Conservation (phyloP, 345 rosid species). For the Iberis pinnata region DNA sequence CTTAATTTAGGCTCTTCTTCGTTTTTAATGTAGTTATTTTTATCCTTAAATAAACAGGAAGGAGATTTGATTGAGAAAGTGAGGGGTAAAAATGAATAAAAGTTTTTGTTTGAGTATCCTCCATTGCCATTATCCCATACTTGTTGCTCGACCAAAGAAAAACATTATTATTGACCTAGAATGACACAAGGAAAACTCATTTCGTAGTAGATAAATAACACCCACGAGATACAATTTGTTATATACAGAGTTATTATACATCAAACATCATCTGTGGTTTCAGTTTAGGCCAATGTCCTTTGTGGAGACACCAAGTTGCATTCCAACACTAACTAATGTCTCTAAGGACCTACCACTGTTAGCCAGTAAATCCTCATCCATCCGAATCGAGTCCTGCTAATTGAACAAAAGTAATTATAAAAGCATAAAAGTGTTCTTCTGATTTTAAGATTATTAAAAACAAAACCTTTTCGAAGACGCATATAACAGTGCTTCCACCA, state of each 20-base stretch:
- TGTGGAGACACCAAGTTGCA: slow-evolving; percentile 62
- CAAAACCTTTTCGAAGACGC: slow-evolving; percentile 79
- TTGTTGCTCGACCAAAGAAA: no score
- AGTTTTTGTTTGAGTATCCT: no score
- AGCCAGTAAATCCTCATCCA: slow-evolving; percentile 66
- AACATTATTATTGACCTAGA: background rate
- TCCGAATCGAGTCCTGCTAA: slow-evolving; percentile 51
- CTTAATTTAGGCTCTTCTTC: slow-evolving; percentile 12
- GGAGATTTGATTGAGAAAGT: no score
- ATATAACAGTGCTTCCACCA: slow-evolving; percentile 92
- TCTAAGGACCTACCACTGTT: slow-evolving; percentile 78
- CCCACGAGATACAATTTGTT: background rate
- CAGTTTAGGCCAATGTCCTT: slow-evolving; percentile 25
- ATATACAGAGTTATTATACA: background rate
- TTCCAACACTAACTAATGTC: slow-evolving; percentile 82
- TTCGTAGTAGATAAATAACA: no score
- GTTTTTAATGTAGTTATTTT: slow-evolving; percentile 16
- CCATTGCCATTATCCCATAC: no score
- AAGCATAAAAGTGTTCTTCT: background rate
- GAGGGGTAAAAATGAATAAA: no score
- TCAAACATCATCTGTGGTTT: no score
- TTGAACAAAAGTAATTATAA: background rate
- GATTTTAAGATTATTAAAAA: background rate
- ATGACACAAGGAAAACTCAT: background rate
- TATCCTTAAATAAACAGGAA: background rate